A percentile compares a stretch with the other conserved stretches of the same genome.
Conservation (phyloP, 2,329 filamentous ascomycete genomes). For the Aureobasidium vineae region DNA sequence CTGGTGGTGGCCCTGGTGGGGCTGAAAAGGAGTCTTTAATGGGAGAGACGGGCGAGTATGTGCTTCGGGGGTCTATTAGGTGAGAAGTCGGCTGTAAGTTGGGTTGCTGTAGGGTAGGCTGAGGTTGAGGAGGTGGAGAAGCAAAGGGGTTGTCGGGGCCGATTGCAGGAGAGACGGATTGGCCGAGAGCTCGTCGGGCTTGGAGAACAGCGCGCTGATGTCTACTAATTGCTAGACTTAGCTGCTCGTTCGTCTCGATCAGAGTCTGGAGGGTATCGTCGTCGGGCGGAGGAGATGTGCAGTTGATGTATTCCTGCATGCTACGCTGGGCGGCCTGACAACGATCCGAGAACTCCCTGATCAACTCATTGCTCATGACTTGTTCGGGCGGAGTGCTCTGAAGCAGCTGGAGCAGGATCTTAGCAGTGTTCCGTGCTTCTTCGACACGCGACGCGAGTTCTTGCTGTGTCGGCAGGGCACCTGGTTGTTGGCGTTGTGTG, state of each 20-base stretch:
- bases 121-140: not conserved
- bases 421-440: conserved; percentile 86
- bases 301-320: conserved; percentile 81
- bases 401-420: conserved; percentile 86
- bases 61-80: not conserved
- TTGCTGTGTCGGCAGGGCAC: conserved; percentile 59
- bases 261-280: conserved; percentile 91
- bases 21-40: conserved; percentile 10
- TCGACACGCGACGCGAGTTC: conserved; percentile 83
- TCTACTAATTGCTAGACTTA: conserved; percentile 76
- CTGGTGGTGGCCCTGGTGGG: conserved; percentile 22
- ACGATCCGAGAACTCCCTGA: conserved; percentile 86
- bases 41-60: conserved; percentile 18
- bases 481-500: conserved; percentile 41
- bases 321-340: conserved; percentile 77
- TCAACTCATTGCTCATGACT: conserved; percentile 77
- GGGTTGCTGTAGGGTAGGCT: not conserved
- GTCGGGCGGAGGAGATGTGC: conserved; percentile 76
- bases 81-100: not conserved
- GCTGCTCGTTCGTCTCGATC: conserved; percentile 91
- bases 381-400: conserved; percentile 78
- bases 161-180: conserved; percentile 30
- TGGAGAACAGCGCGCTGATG: conserved; percentile 75
- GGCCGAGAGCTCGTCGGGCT: conserved; percentile 50
- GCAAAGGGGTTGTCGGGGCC: not conserved